Percentiles rank a stretch among this genome's conserved stretches.
Evolutionary conservation across 192 early-diverging fungal species (phyloP).

Genomic region (Jimgerdemannia flammicorona): DNA sequence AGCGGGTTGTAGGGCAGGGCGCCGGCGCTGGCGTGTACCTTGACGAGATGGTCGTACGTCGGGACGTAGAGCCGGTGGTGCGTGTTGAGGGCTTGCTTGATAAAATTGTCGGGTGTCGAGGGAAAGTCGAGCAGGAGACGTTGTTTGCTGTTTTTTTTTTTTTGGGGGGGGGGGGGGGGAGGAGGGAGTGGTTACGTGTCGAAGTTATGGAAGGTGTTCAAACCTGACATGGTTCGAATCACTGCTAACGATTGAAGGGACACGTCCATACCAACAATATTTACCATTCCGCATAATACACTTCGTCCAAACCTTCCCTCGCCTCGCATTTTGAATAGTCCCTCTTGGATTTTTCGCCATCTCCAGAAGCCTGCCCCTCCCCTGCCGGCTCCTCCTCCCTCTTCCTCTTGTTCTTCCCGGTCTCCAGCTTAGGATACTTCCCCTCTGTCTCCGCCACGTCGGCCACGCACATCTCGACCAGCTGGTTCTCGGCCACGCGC

Average conservation of each 20-base stretch:
- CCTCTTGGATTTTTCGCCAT: not conserved
- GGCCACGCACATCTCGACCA: not conserved
- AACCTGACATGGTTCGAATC: too few species aligned
- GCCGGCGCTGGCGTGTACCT: not conserved
- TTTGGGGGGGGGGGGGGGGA: too few species aligned
- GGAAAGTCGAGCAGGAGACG: not conserved
- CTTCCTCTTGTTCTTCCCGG: not conserved
- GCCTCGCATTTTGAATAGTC: not conserved
- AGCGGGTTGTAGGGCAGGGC: not conserved
- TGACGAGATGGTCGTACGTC: not conserved
- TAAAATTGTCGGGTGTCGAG: not conserved
- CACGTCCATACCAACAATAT: not conserved
- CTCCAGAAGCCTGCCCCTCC: not conserved
- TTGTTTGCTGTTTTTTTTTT: not conserved
- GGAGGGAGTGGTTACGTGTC: too few species aligned
- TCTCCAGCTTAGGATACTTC: not conserved
- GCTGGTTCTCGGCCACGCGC: not conserved
- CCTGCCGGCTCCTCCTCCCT: not conserved
- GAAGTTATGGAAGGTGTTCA: too few species aligned
- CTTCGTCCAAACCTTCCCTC: not conserved
- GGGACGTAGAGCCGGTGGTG: not conserved
- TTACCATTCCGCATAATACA: not conserved
- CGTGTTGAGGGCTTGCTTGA: not conserved
- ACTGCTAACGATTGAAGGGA: too few species aligned
- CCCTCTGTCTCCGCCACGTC: not conserved